phyloP scores from a whole-genome alignment of 768 basidiomycete genomes.

The Grammothele lineata region DNA sequence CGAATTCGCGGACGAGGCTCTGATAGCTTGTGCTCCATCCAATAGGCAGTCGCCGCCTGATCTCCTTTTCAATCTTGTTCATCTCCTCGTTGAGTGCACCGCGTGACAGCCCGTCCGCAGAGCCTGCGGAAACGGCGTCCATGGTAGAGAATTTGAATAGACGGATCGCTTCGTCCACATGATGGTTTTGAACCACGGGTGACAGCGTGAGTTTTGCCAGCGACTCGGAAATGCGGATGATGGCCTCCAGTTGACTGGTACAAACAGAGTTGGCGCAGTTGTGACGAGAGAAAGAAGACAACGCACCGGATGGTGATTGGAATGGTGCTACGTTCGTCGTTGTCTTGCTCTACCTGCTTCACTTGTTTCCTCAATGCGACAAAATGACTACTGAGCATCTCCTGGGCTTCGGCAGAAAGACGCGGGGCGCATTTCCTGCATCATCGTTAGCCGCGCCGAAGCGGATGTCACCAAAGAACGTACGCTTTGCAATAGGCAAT shows the following conservation, averaged over 20 bases:
- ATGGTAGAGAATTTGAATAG: constrained; percentile 99
- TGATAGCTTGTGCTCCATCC: constrained; percentile 98
- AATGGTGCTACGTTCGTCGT: constrained; percentile 95
- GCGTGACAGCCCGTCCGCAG: constrained; percentile 87
- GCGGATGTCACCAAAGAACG: constrained; percentile 11
- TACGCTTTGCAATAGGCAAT: constrained; percentile 95
- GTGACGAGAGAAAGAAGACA: neutral
- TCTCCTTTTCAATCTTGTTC: constrained; percentile 81
- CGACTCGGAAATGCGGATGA: constrained; percentile 97
- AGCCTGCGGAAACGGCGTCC: constrained; percentile 96
- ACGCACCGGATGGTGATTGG: constrained; percentile 94
- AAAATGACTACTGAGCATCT: constrained; percentile 95
- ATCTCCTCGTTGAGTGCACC: constrained; percentile 94
- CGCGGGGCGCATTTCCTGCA: constrained; percentile 93
- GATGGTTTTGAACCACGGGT: constrained; percentile 80
- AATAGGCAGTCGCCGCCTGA: constrained; percentile 77
- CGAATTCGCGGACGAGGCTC: constrained; percentile 89
- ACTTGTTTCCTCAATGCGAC: constrained; percentile 91
- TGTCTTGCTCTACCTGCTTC: constrained; percentile 92
- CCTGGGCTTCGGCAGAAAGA: constrained; percentile 88
- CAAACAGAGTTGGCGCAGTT: constrained; percentile 3
- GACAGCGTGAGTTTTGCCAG: constrained; percentile 92
- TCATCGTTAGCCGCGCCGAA: neutral
- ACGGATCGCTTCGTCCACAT: constrained; percentile 97
- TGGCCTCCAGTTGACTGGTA: constrained; percentile 89